These are phyloP conservation scores for Plectosphaerella sp. DNA, from an alignment of 2,329 filamentous ascomycete genomes.

Conservation along the genomic window DNA sequence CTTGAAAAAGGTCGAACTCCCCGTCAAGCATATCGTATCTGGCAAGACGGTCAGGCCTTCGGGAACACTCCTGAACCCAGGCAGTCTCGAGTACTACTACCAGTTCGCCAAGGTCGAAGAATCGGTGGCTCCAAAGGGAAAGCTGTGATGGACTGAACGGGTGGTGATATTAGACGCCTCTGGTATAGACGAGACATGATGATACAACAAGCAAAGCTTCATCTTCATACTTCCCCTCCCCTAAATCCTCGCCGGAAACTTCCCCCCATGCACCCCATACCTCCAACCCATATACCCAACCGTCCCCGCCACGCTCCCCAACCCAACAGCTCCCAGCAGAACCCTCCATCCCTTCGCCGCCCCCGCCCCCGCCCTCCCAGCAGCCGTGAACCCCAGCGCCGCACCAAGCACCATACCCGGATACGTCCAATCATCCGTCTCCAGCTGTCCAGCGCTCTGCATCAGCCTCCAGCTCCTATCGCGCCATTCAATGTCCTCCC, in stretches of 20 bases:
- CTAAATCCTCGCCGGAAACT: slow-evolving; percentile 23
- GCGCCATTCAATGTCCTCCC: slow-evolving; percentile 58
- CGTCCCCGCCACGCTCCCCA: slow-evolving; percentile 46
- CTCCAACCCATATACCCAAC: slow-evolving; percentile 44
- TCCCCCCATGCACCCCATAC: slow-evolving; percentile 41
- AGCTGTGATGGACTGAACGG: slow-evolving; percentile 27
- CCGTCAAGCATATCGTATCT: slow-evolving; percentile 79
- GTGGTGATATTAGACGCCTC: too few relatives aligned
- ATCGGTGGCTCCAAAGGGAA: slow-evolving; percentile 40
- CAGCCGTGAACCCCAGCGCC: slow-evolving; percentile 21
- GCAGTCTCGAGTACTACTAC: slow-evolving; percentile 74
- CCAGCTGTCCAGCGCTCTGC: slow-evolving; percentile 51
- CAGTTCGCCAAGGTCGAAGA: slow-evolving; percentile 71
- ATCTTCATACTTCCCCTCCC: slow-evolving; percentile 6
- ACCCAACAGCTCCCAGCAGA: slow-evolving; percentile 36
- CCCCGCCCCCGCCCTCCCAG: slow-evolving; percentile 16
- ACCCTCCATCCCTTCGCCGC: slow-evolving; percentile 30
- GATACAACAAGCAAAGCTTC: not conserved
- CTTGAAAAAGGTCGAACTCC: slow-evolving; percentile 79
- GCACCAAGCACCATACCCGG: slow-evolving; percentile 28
- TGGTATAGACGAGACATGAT: not conserved
- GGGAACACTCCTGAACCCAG: slow-evolving; percentile 71
- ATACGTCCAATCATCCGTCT: slow-evolving; percentile 52
- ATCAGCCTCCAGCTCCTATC: slow-evolving; percentile 59
- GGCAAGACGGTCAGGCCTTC: slow-evolving; percentile 70